phyloP scores from a whole-genome alignment of 2,329 filamentous ascomycete genomes.

The Podosphaera xanthii region DNA sequence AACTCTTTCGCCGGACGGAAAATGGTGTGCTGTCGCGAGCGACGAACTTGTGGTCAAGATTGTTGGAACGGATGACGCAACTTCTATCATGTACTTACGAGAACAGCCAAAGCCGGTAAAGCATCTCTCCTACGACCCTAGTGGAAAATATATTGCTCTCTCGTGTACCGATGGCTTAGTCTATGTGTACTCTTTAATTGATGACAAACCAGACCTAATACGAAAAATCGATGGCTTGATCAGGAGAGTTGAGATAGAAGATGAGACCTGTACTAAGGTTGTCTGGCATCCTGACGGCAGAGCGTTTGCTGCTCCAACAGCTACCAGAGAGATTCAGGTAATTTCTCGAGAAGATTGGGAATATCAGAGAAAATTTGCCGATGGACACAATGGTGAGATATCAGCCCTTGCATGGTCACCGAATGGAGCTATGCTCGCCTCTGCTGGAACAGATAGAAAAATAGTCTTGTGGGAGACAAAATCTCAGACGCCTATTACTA shows the following conservation, averaged over 20 bases:
- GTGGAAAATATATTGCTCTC: constrained; percentile 49
- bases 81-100: constrained; percentile 50
- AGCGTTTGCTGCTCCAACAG: constrained; percentile 68
- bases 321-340: constrained; percentile 62
- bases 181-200: constrained; percentile 68
- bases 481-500: constrained; percentile 59
- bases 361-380: constrained; percentile 55
- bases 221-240: constrained; percentile 74
- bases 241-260: constrained; percentile 50
- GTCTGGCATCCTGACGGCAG: constrained; percentile 89
- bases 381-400: constrained; percentile 63
- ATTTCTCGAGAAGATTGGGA: constrained; percentile 82
- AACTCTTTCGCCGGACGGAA: constrained; percentile 53
- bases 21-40: constrained; percentile 90
- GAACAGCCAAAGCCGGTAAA: constrained; percentile 79
- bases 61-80: constrained; percentile 61
- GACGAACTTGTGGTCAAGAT: constrained; percentile 85
- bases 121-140: constrained; percentile 71
- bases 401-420: constrained; percentile 83
- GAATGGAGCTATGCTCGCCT: constrained; percentile 70
- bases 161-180: constrained; percentile 77
- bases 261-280: constrained; percentile 49
- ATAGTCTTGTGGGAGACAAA: constrained; percentile 74
- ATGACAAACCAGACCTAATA: constrained; percentile 59
- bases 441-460: constrained; percentile 43